Conservation (phyloP, 1,284 basidiomycete species). For the Leccinum ambiguum region DNA sequence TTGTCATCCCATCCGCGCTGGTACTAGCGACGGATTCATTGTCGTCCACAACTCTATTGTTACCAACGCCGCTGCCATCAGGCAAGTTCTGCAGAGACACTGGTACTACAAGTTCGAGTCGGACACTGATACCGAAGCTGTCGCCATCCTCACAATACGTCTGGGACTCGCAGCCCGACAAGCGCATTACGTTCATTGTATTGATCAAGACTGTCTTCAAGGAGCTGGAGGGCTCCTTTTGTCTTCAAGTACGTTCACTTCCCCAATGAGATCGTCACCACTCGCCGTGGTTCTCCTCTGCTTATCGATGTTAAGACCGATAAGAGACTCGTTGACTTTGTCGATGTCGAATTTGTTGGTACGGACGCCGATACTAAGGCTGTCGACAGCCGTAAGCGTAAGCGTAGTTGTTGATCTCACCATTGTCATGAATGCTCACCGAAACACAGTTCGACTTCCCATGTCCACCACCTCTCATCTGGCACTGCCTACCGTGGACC, state of each 20-base stretch:
- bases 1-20: too few relatives aligned
- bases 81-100: conserved; percentile 92
- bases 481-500: conserved; percentile 68
- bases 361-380: conserved; percentile 62
- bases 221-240: conserved; percentile 99
- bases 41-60: conserved; percentile 93
- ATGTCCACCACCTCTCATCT: conserved; percentile 63
- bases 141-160: conserved; percentile 94
- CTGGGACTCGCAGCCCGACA: conserved; percentile 91
- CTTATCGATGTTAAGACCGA: conserved; percentile 99
- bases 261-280: conserved; percentile 95
- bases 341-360: conserved; percentile 93
- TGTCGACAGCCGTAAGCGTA: conserved; percentile 56
- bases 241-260: conserved; percentile 98
- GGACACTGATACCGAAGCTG: conserved; percentile 98
- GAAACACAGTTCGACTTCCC: conserved; percentile 46
- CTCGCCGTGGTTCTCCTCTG: conserved; percentile 95
- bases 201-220: conserved; percentile 96
- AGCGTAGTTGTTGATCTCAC: background rate
- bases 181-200: conserved; percentile 87
- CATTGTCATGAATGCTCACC: conserved; percentile 17
- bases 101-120: conserved; percentile 89
- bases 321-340: conserved; percentile 99
- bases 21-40: too few relatives aligned
- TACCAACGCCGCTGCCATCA: conserved; percentile 90